Evolutionary conservation across 148 eudicot species (phyloP).

Genomic region (Chenopodium album): DNA sequence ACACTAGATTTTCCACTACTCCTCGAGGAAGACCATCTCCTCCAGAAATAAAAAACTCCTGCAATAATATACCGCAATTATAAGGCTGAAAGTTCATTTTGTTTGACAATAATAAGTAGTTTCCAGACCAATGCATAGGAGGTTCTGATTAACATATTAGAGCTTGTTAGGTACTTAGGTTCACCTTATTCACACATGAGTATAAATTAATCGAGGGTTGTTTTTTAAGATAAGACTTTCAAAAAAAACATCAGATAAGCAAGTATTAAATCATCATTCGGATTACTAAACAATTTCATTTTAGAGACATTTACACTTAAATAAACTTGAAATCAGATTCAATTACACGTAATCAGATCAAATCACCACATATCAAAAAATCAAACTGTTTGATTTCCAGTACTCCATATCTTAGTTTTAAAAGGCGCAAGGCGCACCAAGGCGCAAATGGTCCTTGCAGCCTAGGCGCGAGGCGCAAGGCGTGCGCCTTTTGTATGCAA

Average conservation of each 20-base stretch:
- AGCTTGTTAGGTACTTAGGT: background rate
- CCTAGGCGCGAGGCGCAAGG: too few species aligned
- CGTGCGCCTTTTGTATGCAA: too few species aligned
- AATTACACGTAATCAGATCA: background rate
- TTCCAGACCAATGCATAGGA: background rate
- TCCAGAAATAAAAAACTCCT: constrained; percentile 98
- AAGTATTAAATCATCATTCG: background rate
- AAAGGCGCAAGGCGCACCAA: too few species aligned
- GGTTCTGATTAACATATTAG: background rate
- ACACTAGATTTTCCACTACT: constrained; percentile 88
- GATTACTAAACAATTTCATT: background rate
- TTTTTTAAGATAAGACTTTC: too few species aligned
- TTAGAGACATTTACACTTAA: background rate
- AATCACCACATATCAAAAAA: background rate
- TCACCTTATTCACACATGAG: background rate
- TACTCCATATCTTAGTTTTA: too few species aligned
- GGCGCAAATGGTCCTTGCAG: too few species aligned
- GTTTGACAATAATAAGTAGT: background rate
- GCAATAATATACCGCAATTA: constrained; percentile 9
- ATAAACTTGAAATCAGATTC: background rate
- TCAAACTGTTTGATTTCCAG: background rate
- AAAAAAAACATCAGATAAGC: background rate
- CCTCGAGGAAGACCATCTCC: constrained; percentile 99
- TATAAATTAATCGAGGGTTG: too few species aligned
- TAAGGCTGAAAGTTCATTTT: background rate